Conservation (phyloP, 2,329 filamentous ascomycete species). For the Ophiobolus disseminans region DNA sequence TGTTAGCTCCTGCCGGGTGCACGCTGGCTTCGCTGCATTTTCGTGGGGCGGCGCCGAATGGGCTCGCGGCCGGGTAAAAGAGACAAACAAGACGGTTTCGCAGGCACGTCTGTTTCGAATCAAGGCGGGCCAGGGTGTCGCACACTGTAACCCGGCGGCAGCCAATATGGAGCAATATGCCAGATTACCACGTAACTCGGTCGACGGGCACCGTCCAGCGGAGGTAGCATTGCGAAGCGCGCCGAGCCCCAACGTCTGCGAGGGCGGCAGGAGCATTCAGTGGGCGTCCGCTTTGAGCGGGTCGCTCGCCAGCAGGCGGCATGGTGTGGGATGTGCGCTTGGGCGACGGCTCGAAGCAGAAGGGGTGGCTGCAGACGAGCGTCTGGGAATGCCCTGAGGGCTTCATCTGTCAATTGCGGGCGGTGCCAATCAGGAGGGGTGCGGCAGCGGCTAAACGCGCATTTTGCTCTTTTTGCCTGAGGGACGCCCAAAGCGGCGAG, state of each 20-base stretch:
- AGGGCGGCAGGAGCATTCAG: conserved; percentile 26
- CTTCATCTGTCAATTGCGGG: conserved; percentile 16
- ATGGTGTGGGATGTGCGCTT: conserved; percentile 8
- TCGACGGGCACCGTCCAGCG: conserved; percentile 26
- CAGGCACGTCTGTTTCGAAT: conserved; percentile 43
- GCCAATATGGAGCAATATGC: conserved; percentile 44
- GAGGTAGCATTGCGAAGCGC: conserved; percentile 29
- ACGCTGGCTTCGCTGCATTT: conserved; percentile 29
- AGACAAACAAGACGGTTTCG: conserved; percentile 44
- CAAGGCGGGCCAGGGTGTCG: conserved; percentile 32
- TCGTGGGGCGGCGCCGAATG: conserved; percentile 41
- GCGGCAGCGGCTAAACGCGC: conserved; percentile 25
- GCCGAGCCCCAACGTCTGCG: conserved; percentile 18
- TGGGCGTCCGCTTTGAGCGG: conserved; percentile 22
- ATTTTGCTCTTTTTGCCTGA: conserved; percentile 2
- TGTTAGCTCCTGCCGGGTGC: conserved; percentile 10
- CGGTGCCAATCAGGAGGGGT: conserved; percentile 17
- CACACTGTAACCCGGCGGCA: conserved; percentile 39
- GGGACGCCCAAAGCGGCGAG: not conserved
- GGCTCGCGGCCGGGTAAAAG: conserved; percentile 43
- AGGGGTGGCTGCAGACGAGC: conserved; percentile 18
- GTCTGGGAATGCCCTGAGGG: conserved; percentile 9
- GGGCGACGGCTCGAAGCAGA: conserved; percentile 5
- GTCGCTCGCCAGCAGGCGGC: conserved; percentile 8
- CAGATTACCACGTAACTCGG: conserved; percentile 43